Conservation (phyloP, 495 filamentous ascomycete genomes). For the Penicillium cinerascens region DNA sequence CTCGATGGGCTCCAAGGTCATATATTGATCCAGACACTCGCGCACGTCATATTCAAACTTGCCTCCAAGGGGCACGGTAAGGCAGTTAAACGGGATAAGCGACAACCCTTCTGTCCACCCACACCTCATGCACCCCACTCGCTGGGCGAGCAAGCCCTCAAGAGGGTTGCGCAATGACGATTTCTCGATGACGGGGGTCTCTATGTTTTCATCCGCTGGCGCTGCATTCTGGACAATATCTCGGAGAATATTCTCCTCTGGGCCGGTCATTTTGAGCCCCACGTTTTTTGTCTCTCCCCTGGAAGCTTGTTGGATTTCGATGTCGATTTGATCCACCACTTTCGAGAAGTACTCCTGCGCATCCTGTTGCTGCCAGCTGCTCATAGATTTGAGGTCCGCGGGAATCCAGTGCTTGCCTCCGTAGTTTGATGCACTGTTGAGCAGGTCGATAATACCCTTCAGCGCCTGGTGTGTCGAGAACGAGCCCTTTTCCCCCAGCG, state of each 20-base stretch:
- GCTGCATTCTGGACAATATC: slow-evolving; percentile 5
- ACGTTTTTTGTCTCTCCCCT: slow-evolving; percentile 38
- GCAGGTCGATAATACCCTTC: slow-evolving; percentile 56
- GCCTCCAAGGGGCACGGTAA: slow-evolving; percentile 74
- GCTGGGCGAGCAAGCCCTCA: slow-evolving; percentile 82
- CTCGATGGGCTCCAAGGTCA: slow-evolving; percentile 75
- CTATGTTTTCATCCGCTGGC: slow-evolving; percentile 1
- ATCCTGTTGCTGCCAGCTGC: slow-evolving; percentile 94
- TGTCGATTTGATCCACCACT: slow-evolving; percentile 80
- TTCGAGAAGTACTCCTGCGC: slow-evolving; percentile 97
- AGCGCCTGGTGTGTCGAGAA: slow-evolving; percentile 55
- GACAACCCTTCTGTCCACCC: slow-evolving; percentile 82
- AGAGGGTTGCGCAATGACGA: slow-evolving; percentile 59
- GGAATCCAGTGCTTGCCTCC: slow-evolving; percentile 77
- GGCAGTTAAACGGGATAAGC: slow-evolving; percentile 88
- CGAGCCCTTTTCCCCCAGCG: slow-evolving; percentile 30
- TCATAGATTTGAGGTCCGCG: slow-evolving; percentile 75
- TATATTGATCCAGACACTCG: slow-evolving; percentile 81
- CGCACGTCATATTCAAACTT: slow-evolving; percentile 58
- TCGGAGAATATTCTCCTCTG: slow-evolving; percentile 38
- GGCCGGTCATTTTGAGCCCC: slow-evolving; percentile 42
- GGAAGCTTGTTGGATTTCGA: slow-evolving; percentile 58
- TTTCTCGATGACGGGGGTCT: slow-evolving; percentile 4
- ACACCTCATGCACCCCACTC: slow-evolving; percentile 84
- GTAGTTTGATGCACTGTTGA: slow-evolving; percentile 64